Percentiles rank a stretch among this genome's conserved stretches.
Evolutionary conservation across 1,139 yeast genomes (phyloP).

Genomic region (Diutina mesorugosa): DNA sequence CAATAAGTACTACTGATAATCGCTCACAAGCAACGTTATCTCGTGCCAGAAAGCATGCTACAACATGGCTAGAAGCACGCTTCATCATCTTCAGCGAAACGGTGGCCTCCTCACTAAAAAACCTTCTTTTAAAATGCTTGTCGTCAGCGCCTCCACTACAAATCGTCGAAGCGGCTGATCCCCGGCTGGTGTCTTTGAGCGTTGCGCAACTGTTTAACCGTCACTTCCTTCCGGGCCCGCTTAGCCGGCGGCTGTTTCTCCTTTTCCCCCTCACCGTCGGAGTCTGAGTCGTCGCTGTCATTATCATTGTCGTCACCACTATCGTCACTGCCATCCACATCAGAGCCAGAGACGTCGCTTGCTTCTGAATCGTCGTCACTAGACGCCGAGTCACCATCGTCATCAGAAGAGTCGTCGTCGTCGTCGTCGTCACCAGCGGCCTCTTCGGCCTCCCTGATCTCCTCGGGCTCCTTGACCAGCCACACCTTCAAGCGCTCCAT

Average conservation of each 20-base stretch:
- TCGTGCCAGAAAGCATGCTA: too few species aligned
- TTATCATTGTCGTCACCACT: slow-evolving; percentile 8
- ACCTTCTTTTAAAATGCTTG: not conserved
- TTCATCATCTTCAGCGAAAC: too few species aligned
- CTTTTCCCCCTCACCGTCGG: not conserved
- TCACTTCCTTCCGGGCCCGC: slow-evolving; percentile 16
- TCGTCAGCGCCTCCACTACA: slow-evolving; percentile 13
- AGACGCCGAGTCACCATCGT: slow-evolving; percentile 6
- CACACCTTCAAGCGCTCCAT: slow-evolving; percentile 74
- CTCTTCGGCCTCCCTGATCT: not conserved
- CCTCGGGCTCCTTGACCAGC: slow-evolving; percentile 20
- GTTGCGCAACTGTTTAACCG: slow-evolving; percentile 35
- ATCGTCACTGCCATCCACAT: slow-evolving; percentile 6
- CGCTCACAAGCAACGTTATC: too few species aligned
- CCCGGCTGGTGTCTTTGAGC: slow-evolving; percentile 51
- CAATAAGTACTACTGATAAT: too few species aligned
- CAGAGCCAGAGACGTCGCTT: slow-evolving; percentile 8
- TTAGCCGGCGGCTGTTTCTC: not conserved
- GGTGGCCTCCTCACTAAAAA: too few species aligned
- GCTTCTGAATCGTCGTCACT: slow-evolving; percentile 6
- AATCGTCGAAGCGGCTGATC: slow-evolving; percentile 52
- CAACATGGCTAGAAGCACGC: too few species aligned
- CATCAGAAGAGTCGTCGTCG: slow-evolving; percentile 6
- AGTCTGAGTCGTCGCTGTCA: slow-evolving; percentile 6
- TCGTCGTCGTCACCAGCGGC: slow-evolving; percentile 5